Conservation (phyloP, 225 moss, liverwort and hornwort species). For the Marchantia paleacea region DNA sequence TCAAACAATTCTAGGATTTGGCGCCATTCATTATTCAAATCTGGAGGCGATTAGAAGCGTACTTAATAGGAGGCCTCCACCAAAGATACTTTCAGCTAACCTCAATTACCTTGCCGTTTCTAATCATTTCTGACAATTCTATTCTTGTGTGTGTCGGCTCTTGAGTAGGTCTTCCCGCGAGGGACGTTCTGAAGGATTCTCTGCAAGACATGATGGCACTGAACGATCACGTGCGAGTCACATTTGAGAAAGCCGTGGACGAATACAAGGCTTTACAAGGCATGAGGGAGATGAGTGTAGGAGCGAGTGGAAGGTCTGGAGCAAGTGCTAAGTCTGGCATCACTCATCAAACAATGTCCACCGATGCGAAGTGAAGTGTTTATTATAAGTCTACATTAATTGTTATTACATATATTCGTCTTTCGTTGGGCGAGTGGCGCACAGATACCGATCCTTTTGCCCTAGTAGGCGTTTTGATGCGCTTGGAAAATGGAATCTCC, state of each 20-base stretch:
- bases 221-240: conserved; percentile 50
- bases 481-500: too few relatives aligned
- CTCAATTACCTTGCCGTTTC: not conserved
- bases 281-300: conserved; percentile 69
- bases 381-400: too few relatives aligned
- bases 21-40: too few relatives aligned
- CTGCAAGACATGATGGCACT: conserved; percentile 67
- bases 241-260: conserved; percentile 57
- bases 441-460: too few relatives aligned
- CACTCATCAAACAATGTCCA: conserved; percentile 20
- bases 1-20: too few relatives aligned
- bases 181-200: conserved; percentile 69
- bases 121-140: too few relatives aligned
- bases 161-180: conserved; percentile 56
- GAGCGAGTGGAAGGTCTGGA: conserved; percentile 62
- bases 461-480: too few relatives aligned
- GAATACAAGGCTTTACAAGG: conserved; percentile 58
- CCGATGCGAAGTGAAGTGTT: not conserved
- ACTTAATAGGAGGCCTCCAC: too few relatives aligned
- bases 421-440: too few relatives aligned
- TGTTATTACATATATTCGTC: too few relatives aligned
- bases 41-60: too few relatives aligned
- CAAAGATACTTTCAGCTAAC: not conserved
- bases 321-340: conserved; percentile 38
- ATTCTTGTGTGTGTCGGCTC: not conserved